Evolutionary conservation across 139 green algal species (phyloP).

Genomic region (Micractinium sp.): DNA sequence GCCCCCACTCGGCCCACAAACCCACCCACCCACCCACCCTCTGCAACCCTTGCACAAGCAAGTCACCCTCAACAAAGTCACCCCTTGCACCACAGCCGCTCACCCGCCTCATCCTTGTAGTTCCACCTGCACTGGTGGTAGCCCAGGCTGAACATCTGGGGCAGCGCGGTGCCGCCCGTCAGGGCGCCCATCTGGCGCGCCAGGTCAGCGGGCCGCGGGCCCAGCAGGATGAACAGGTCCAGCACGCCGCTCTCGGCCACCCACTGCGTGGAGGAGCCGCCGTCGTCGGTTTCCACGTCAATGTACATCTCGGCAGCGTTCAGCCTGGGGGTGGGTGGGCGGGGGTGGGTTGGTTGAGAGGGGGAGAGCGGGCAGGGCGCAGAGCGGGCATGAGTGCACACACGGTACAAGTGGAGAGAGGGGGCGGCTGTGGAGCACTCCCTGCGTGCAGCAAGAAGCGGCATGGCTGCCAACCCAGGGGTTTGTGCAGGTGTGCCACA

Average conservation of each 20-base stretch:
- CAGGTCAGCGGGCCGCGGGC: conserved; percentile 72
- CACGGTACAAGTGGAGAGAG: too few species aligned
- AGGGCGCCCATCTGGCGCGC: conserved; percentile 79
- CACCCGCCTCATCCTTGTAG: conserved; percentile 87
- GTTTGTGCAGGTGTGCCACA: background rate
- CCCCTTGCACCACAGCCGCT: background rate
- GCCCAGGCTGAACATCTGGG: conserved; percentile 93
- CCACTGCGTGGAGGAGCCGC: conserved; percentile 83
- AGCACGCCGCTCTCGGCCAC: conserved; percentile 94
- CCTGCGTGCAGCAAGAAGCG: background rate
- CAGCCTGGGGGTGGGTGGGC: conserved; percentile 61
- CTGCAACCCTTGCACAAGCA: background rate
- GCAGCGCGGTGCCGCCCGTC: conserved; percentile 91
- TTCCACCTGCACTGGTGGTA: conserved; percentile 99
- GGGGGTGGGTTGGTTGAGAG: background rate
- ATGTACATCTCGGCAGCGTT: conserved; percentile 99
- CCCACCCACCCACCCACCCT: too few species aligned
- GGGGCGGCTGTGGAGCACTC: background rate
- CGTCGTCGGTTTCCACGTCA: conserved; percentile 71
- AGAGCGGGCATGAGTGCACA: too few species aligned
- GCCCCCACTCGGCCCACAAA: too few species aligned
- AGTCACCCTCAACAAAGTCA: background rate
- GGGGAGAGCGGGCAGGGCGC: background rate
- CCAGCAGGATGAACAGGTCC: conserved; percentile 94
- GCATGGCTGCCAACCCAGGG: too few species aligned